These are phyloP conservation scores for Malus hybrid DNA, from an alignment of 331 rosid genomes.

Conservation along the genomic window DNA sequence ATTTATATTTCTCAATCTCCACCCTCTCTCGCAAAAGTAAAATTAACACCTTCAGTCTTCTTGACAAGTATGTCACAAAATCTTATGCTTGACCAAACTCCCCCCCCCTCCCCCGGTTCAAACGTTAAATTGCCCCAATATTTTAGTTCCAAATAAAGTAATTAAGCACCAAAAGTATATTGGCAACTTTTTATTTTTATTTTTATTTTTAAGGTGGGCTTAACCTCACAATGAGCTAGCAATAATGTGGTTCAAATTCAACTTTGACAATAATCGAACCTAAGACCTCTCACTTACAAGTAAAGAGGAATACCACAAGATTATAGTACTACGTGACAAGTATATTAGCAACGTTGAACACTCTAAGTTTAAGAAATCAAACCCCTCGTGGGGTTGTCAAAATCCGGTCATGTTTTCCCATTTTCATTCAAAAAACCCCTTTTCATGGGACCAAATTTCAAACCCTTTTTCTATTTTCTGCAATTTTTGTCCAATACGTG, in stretches of 20 bases:
- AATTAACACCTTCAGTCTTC: background rate
- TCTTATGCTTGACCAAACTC: background rate
- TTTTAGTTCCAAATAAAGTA: background rate
- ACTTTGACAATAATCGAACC: rapidly evolving
- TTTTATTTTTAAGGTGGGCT: no score
- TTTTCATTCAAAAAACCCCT: conserved; percentile 9
- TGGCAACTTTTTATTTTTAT: no score
- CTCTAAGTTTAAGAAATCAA: conserved; percentile 11
- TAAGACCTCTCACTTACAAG: no score
- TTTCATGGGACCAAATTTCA: background rate
- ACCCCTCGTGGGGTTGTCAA: conserved; percentile 17
- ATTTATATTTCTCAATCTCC: background rate
- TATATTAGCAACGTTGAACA: background rate
- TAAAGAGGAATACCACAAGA: no score
- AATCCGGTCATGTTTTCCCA: conserved; percentile 1
- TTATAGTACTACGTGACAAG: no score
- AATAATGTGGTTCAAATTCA: no score
- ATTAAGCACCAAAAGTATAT: no score
- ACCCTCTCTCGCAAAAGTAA: background rate
- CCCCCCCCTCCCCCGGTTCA: no score
- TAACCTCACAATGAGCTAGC: no score
- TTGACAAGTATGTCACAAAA: background rate
- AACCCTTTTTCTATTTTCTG: conserved; percentile 15
- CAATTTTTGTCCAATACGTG: conserved; percentile 19
- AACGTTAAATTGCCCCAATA: background rate